Evolutionary conservation across 1,284 basidiomycete species (phyloP), one percentile per base, ranked within the genome.

Genomic region (Cutaneotrichosporon sp.): DNA sequence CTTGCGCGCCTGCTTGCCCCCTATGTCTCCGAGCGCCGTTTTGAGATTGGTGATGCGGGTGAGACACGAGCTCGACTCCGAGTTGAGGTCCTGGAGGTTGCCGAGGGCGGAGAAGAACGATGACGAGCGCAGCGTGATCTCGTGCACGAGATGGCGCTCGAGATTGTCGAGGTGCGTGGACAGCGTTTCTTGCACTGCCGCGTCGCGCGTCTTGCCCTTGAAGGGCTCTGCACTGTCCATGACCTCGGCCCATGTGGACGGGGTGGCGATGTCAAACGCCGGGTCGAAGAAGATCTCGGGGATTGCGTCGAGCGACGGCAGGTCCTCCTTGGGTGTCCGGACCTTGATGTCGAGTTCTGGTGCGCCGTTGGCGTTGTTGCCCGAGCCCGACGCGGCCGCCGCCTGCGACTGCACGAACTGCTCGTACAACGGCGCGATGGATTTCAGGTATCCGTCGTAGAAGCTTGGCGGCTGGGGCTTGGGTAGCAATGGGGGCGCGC

Each of bases 31-130:
- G 9, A 98, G 83, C 63, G 91, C 85, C 0, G 78, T 75, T 34
- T 90, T 89, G 11, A 99, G 84, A 29, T 86, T 82, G 4, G 84
- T 82, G 64, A 98, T 92, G 58, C 90, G 87, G 25, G 82, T 79
- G 5, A 98, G 82, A 71, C 94, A 95, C 31, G 88, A 86, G 36
- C 88, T 85, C 0, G 92, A 94, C 75, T 97, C 92, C 6, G 89
- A 87, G 71, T 93, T 91, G 6, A 99, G 85, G 66, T 93, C 89
- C 72, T 97, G 91, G 13, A 99, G 83, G 75, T 98, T 98, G 10
- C 92, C 87, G 24, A 99, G 85, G 1, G 95, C 97, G 1, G 94
- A 90, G 74, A 99, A 99, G 85, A 99, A 99, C 3, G 92, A 93
- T 0, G 91, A 87, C 0, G 92, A 92, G 5, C 95, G 89, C 11